These are phyloP conservation scores for Suhomyces prunicola DNA, from an alignment of 805 yeast genomes.

Conservation along the genomic window DNA sequence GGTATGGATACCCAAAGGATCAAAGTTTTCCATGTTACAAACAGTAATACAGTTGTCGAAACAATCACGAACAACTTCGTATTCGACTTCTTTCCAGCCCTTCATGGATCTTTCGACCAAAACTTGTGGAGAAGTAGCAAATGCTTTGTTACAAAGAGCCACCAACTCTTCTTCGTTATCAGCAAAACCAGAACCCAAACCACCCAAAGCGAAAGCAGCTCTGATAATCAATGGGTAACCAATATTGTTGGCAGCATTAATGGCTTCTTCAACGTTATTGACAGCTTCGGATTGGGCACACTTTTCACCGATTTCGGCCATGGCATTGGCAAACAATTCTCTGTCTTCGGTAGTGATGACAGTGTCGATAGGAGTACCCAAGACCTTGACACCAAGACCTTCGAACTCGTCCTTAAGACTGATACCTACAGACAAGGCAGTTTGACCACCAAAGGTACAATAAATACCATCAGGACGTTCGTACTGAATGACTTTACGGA, in stretches of 20 bases:
- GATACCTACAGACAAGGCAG: constrained; percentile 95
- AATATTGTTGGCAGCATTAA: constrained; percentile 77
- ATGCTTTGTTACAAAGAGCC: constrained; percentile 83
- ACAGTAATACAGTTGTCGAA: constrained; percentile 97
- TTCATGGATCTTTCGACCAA: constrained; percentile 94
- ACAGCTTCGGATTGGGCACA: constrained; percentile 94
- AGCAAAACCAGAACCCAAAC: constrained; percentile 97
- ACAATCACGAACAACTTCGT: constrained; percentile 97
- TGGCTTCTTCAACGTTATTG: constrained; percentile 72
- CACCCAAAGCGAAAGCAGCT: constrained; percentile 97
- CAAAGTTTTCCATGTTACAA: constrained; percentile 98
- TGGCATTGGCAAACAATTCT: constrained; percentile 89
- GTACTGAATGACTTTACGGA: constrained; percentile 88
- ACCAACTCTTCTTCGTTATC: constrained; percentile 79
- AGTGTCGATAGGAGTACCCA: constrained; percentile 96
- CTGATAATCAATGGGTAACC: constrained; percentile 96
- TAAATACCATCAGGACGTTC: constrained; percentile 97
- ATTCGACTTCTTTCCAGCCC: constrained; percentile 99
- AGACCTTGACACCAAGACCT: constrained; percentile 84
- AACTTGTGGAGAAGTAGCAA: constrained; percentile 95
- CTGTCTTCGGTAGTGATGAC: constrained; percentile 97
- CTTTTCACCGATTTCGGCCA: constrained; percentile 93
- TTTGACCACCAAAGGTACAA: constrained; percentile 98
- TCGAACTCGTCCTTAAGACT: constrained; percentile 93
- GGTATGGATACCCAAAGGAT: constrained; percentile 97